These are phyloP conservation scores for Beauveria australis DNA, from an alignment of 2,329 filamentous ascomycete species.

Conservation along the genomic window DNA sequence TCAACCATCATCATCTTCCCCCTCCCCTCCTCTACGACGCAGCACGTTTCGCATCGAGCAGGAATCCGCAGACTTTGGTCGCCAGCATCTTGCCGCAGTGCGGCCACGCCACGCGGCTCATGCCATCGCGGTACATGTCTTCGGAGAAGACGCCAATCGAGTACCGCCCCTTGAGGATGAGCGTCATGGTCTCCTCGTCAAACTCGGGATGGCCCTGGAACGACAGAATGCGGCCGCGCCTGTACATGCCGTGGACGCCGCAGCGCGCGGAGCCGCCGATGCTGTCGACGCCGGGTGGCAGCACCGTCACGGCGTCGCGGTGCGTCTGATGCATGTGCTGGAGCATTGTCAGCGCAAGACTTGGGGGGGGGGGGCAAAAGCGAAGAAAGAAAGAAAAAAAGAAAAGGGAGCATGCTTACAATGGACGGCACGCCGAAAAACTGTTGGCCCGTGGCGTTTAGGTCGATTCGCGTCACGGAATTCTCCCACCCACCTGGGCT, in stretches of 20 bases:
- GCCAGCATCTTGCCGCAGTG: conserved; percentile 6
- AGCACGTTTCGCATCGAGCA: not conserved
- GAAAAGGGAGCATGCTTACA: conserved; percentile 15
- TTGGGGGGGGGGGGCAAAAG: not conserved
- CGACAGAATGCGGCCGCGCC: conserved; percentile 28
- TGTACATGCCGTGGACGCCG: conserved; percentile 35
- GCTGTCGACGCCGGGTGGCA: conserved; percentile 30
- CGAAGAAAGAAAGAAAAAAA: too few species aligned
- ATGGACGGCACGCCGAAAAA: conserved; percentile 30
- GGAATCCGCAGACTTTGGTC: conserved; percentile 5
- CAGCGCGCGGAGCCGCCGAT: conserved; percentile 34
- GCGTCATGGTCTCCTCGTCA: conserved; percentile 30
- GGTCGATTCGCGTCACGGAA: conserved; percentile 31
- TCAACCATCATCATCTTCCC: not conserved
- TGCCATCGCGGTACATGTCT: conserved; percentile 20
- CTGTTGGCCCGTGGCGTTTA: conserved; percentile 31
- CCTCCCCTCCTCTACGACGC: not conserved
- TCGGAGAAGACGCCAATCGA: conserved; percentile 20
- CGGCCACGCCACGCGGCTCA: conserved; percentile 17
- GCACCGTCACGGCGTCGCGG: conserved; percentile 33
- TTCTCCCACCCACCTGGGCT: conserved; percentile 37
- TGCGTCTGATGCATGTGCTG: conserved; percentile 40
- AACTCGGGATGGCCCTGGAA: conserved; percentile 43
- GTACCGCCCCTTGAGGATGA: conserved; percentile 23
- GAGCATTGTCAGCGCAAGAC: not conserved